Base-by-base conservation (phyloP, 1,139 yeast genomes). In the Debaryomycetaceae sp. region DNA sequence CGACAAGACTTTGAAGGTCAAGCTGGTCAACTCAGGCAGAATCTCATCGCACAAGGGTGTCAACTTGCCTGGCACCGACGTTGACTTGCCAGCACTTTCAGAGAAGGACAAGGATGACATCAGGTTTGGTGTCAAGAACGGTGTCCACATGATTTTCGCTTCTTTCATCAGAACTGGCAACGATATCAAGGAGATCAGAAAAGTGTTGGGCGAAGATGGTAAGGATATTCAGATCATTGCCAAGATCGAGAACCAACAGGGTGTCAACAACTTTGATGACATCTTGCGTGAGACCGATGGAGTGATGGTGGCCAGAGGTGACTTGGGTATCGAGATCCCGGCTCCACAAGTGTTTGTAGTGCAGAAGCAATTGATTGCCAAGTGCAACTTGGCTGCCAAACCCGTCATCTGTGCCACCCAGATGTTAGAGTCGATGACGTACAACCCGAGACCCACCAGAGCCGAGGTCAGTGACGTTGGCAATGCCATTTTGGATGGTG, bases 271-370 rank as follows among this genome's bases (percentile, higher is more conserved):
- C 80, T 91, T 91, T 61, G 98, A 91, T 64, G 96, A 86, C 43
- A 91, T 91, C 57, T 80, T 91, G 61, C 64, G 62, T 53, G 95
- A 81, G 64, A 91, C 98, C 42, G 98, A 93, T 61, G 99, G 97
- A 75, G 96, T 91, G 58, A 91, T 91, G 98, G 97, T 91, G 60
- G 99, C 99, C 53, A 82, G 99, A 71, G 99, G 98, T 75, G 98
- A 93, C 63, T 78, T 91, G 58, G 99, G 99, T 75, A 91, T 91
- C 57, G 99, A 91, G 75, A 91, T 91, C 56, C 98, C 98, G 48
- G 97, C 98, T 46, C 93, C 96, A 45, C 95, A 89, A 74, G 99
- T 91, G 43, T 88, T 91, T 61, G 91, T 93, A 55, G 97, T 89
- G 50, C 99, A 91, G 74, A 91, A 93, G 78, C 96, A 89, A 75